Evolutionary conservation across 805 yeast species (phyloP).

Genomic region (Peterozyma xylosa): DNA sequence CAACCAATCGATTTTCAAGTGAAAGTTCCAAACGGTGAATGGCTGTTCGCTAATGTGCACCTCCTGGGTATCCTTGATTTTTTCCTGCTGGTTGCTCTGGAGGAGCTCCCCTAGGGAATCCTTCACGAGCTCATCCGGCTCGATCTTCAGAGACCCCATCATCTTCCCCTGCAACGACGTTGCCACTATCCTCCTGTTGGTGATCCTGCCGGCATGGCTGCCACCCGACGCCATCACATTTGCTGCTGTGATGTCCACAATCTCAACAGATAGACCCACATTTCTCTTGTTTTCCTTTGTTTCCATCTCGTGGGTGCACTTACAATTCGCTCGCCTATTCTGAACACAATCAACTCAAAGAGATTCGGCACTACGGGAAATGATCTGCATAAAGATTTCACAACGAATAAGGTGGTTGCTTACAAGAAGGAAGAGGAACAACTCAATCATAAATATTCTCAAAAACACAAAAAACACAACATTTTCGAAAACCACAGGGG

Average conservation of each 20-base stretch:
- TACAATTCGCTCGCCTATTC: no score
- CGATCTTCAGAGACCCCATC: slow-evolving; percentile 29
- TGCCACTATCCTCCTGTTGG: slow-evolving; percentile 1
- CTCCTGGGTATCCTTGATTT: slow-evolving; percentile 28
- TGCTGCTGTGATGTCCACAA: not conserved
- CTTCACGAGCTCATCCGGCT: slow-evolving; percentile 53
- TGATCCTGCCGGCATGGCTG: no score
- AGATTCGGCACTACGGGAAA: no score
- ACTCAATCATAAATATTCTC: no score
- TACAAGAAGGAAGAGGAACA: no score
- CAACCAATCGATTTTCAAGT: slow-evolving; percentile 72
- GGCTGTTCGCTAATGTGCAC: slow-evolving; percentile 72
- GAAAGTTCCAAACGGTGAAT: slow-evolving; percentile 69
- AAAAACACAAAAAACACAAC: no score
- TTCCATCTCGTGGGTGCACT: not conserved
- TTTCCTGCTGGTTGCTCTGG: slow-evolving; percentile 34
- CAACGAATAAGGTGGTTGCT: no score
- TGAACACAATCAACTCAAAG: no score
- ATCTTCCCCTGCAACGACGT: slow-evolving; percentile 14
- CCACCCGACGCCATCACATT: not conserved
- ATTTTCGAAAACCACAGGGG: no score
- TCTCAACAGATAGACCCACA: not conserved
- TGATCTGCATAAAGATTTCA: no score
- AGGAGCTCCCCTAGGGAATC: slow-evolving; percentile 42
- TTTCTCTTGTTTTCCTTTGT: not conserved